Evolutionary conservation across 2,329 filamentous ascomycete genomes (phyloP).

Genomic region (Fusarium neocosmosporiellum): DNA sequence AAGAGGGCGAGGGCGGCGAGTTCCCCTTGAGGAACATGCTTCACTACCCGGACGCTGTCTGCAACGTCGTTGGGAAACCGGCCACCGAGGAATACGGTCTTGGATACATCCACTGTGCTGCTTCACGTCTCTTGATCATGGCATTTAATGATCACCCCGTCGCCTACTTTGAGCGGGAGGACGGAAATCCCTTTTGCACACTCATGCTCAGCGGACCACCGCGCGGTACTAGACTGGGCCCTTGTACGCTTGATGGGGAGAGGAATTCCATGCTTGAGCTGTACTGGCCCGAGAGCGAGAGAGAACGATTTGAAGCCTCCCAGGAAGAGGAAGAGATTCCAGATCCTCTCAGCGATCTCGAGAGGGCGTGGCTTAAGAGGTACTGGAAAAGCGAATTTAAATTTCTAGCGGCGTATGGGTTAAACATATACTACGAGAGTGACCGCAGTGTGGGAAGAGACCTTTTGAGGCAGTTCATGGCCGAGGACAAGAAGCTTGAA

Average conservation of each 20-base stretch:
- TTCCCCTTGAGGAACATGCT: no score
- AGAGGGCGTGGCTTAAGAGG: neutral
- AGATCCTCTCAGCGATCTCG: no score
- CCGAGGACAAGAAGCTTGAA: no score
- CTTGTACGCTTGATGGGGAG: neutral
- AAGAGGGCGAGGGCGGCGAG: no score
- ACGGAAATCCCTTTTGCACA: no score
- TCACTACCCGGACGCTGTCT: no score
- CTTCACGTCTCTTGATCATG: no score
- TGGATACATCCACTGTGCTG: no score
- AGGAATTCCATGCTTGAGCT: neutral
- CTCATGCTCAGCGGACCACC: conserved; percentile 6
- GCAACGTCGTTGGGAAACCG: no score
- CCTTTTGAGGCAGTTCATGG: neutral
- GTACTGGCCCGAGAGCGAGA: neutral
- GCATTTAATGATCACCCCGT: no score
- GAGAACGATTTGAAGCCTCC: neutral
- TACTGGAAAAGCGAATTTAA: neutral
- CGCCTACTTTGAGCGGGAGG: neutral
- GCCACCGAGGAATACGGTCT: no score
- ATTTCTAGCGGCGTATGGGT: neutral
- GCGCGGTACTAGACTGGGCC: neutral
- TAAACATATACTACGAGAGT: conserved; percentile 2
- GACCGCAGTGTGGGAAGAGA: neutral
- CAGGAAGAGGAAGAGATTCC: no score